Evolutionary conservation across 1,284 basidiomycete genomes (phyloP).

Genomic region (Moesziomyces parantarcticus): DNA sequence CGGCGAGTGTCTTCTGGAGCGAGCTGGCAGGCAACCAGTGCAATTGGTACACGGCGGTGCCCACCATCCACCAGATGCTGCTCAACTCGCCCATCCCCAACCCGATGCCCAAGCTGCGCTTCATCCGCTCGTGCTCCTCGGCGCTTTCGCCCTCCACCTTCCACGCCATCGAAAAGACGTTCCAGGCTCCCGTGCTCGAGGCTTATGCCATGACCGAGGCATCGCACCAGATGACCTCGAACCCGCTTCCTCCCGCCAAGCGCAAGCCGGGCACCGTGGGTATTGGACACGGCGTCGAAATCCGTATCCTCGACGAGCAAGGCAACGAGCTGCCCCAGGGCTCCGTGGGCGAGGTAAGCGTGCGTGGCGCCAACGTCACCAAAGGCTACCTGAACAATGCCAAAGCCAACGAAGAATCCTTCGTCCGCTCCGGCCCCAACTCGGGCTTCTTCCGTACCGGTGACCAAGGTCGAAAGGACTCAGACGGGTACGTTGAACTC

Average conservation of each 20-base stretch:
- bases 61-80: constrained; percentile 72
- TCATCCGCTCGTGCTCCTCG: constrained; percentile 71
- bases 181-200: constrained; percentile 71
- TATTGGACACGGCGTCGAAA: constrained; percentile 70
- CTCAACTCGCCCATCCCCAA: constrained; percentile 68
- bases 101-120: constrained; percentile 69
- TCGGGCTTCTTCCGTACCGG: constrained; percentile 73
- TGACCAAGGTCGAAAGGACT: constrained; percentile 75
- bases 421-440: constrained; percentile 66
- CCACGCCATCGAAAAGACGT: constrained; percentile 69
- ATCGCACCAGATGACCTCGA: constrained; percentile 71
- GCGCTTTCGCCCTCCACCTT: constrained; percentile 70
- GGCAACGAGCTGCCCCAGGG: constrained; percentile 68
- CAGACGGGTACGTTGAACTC: constrained; percentile 74
- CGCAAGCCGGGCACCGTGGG: constrained; percentile 71
- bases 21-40: constrained; percentile 68
- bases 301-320: constrained; percentile 69
- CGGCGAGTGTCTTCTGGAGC: constrained; percentile 74
- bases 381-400: constrained; percentile 70
- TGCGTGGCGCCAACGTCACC: constrained; percentile 71
- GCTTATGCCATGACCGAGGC: constrained; percentile 70
- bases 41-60: constrained; percentile 68
- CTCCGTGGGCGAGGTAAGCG: constrained; percentile 70
- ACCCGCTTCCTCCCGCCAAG: constrained; percentile 66
- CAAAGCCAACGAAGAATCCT: constrained; percentile 68